These are phyloP conservation scores for Exophiala viscosa DNA, from an alignment of 2,329 filamentous ascomycete species.

Conservation along the genomic window DNA sequence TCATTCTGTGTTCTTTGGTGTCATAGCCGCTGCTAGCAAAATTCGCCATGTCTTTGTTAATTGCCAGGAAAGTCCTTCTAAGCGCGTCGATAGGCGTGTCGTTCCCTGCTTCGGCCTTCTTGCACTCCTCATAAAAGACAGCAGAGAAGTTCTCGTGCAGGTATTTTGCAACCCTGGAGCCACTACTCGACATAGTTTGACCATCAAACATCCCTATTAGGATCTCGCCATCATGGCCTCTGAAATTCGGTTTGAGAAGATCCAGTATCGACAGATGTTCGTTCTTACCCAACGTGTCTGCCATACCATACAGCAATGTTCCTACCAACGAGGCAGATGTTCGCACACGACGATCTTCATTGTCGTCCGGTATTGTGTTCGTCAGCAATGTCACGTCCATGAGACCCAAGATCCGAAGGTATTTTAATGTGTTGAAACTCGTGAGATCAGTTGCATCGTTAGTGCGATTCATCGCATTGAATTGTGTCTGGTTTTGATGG, in stretches of 20 bases:
- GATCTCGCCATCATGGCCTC: conserved; percentile 83
- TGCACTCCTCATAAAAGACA: conserved; percentile 78
- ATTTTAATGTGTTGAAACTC: conserved; percentile 80
- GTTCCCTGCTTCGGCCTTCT: conserved; percentile 61
- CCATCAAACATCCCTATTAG: conserved; percentile 95
- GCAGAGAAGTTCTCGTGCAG: conserved; percentile 92
- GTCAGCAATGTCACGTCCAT: conserved; percentile 98
- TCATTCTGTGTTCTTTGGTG: conserved; percentile 45
- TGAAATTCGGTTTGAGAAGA: conserved; percentile 88
- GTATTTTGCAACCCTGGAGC: conserved; percentile 94
- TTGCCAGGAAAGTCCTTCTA: conserved; percentile 75
- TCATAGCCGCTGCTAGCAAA: conserved; percentile 74
- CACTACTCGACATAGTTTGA: conserved; percentile 79
- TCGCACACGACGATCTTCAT: conserved; percentile 87
- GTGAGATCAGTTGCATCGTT: conserved; percentile 63
- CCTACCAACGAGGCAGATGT: conserved; percentile 95
- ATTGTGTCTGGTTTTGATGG: conserved; percentile 48
- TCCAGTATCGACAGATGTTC: conserved; percentile 96
- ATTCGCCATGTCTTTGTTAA: conserved; percentile 92
- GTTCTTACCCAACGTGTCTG: conserved; percentile 85
- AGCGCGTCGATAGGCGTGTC: conserved; percentile 82
- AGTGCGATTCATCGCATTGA: conserved; percentile 49
- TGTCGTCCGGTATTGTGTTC: conserved; percentile 89
- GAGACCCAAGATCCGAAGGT: conserved; percentile 81
- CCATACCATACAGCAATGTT: conserved; percentile 92